Percentiles rank a stretch among this genome's conserved stretches.
phyloP scores from a whole-genome alignment of 2,329 filamentous ascomycete species.

The Fusarium armeniacum region DNA sequence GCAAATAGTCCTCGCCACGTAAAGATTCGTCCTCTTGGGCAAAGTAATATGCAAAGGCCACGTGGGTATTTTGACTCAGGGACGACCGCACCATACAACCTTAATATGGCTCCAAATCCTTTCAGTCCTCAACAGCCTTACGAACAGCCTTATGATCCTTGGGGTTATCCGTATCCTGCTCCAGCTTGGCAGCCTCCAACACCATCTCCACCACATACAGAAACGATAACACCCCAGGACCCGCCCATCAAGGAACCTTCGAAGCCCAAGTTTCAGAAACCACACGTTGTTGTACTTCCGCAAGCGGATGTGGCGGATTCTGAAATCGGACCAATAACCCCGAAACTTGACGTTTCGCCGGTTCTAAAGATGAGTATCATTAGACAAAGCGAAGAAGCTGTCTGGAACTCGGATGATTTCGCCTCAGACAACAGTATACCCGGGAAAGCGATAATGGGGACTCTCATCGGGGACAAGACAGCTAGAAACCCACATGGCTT shows the following conservation, averaged over 20 bases:
- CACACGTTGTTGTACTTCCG: conserved; percentile 21
- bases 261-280: conserved; percentile 17
- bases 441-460: conserved; percentile 24
- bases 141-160: too few relatives aligned
- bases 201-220: neutral
- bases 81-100: neutral
- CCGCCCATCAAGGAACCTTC: neutral
- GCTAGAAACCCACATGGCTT: conserved; percentile 24
- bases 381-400: conserved; percentile 3
- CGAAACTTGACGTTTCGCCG: neutral
- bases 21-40: neutral
- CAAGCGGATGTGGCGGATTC: conserved; percentile 16
- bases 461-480: conserved; percentile 26
- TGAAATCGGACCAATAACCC: conserved; percentile 1
- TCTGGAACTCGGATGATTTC: conserved; percentile 30
- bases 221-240: neutral
- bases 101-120: neutral
- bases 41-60: neutral
- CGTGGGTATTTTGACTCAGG: neutral
- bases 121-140: too few relatives aligned
- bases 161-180: neutral
- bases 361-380: neutral
- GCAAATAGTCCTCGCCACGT: neutral
- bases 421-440: neutral
- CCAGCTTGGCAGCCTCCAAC: neutral